Evolutionary conservation across 495 filamentous ascomycete species (phyloP).

Genomic region (Aspergillus sclerotiicarbonarius): DNA sequence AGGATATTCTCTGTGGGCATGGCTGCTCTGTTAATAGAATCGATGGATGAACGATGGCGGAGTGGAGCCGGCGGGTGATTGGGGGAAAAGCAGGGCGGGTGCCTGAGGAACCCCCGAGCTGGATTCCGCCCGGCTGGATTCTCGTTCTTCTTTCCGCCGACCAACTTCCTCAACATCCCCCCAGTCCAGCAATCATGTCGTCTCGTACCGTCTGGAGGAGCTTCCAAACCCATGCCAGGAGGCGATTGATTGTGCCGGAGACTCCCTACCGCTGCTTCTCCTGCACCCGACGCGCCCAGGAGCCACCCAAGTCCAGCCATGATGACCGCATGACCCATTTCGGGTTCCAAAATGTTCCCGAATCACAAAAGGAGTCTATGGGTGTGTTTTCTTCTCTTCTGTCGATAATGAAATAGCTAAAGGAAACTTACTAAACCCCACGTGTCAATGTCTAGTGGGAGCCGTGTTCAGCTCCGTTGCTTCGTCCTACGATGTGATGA

Average conservation of each 20-base stretch:
- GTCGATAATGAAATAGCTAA: background rate
- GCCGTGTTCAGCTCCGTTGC: conserved; percentile 95
- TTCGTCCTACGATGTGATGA: conserved; percentile 91
- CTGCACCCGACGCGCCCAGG: conserved; percentile 46
- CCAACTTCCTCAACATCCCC: background rate
- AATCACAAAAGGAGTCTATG: conserved; percentile 74
- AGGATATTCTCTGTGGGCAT: background rate
- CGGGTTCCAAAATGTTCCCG: conserved; percentile 84
- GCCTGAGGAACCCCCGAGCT: background rate
- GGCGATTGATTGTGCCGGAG: conserved; percentile 24
- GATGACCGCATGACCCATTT: conserved; percentile 81
- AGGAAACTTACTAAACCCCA: conserved; percentile 17
- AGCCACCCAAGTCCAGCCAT: conserved; percentile 39
- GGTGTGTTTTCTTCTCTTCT: conserved; percentile 41
- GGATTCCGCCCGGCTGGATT: background rate
- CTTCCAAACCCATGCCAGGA: conserved; percentile 31
- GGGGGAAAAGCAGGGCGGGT: background rate
- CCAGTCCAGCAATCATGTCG: conserved; percentile 18
- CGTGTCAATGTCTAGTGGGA: conserved; percentile 54
- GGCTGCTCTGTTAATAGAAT: no score
- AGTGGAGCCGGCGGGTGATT: background rate
- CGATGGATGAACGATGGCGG: background rate
- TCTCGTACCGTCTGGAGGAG: conserved; percentile 39
- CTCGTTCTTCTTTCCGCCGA: background rate
- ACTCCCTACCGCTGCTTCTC: conserved; percentile 55